A percentile compares a stretch with the other conserved stretches of the same genome.
These are phyloP conservation scores for Candolleomyces efflorescens DNA, from an alignment of 768 basidiomycete genomes.

Conservation along the genomic window DNA sequence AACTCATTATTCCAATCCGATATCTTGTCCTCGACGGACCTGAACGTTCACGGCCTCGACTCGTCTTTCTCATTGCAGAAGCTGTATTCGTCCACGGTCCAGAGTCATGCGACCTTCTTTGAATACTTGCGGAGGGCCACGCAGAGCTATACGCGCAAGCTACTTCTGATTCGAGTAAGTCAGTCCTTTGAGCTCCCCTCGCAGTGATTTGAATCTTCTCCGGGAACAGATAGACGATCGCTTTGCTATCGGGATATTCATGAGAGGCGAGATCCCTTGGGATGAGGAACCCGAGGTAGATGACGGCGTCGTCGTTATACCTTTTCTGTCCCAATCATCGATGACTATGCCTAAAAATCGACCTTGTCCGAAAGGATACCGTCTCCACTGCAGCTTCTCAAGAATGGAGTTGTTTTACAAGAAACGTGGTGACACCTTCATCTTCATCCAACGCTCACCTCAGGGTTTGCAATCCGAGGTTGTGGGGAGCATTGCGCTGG, in stretches of 20 bases:
- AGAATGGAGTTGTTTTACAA: conserved; percentile 58
- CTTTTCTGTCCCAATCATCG: conserved; percentile 54
- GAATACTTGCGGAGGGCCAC: conserved; percentile 53
- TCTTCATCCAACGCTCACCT: conserved; percentile 51
- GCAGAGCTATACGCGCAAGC: conserved; percentile 53
- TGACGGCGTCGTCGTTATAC: conserved; percentile 57
- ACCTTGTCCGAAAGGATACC: conserved; percentile 49
- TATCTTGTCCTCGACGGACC: conserved; percentile 46
- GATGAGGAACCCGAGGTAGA: conserved; percentile 54
- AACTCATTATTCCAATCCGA: conserved; percentile 62
- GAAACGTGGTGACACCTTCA: conserved; percentile 48
- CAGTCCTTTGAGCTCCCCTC: neutral
- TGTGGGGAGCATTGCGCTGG: conserved; percentile 55
- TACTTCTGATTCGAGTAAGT: conserved; percentile 53
- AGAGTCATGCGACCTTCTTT: conserved; percentile 55
- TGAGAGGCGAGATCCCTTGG: conserved; percentile 55
- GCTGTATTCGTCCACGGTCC: conserved; percentile 51
- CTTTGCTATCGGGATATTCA: conserved; percentile 60
- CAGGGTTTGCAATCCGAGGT: conserved; percentile 42
- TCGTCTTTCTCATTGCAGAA: conserved; percentile 55
- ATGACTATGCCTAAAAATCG: conserved; percentile 43
- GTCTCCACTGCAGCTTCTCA: conserved; percentile 52
- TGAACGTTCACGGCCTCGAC: conserved; percentile 46
- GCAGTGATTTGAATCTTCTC: neutral
- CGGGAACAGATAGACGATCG: conserved; percentile 50